phyloP scores from a whole-genome alignment of 495 filamentous ascomycete genomes.

The Penicillium subrubescens region DNA sequence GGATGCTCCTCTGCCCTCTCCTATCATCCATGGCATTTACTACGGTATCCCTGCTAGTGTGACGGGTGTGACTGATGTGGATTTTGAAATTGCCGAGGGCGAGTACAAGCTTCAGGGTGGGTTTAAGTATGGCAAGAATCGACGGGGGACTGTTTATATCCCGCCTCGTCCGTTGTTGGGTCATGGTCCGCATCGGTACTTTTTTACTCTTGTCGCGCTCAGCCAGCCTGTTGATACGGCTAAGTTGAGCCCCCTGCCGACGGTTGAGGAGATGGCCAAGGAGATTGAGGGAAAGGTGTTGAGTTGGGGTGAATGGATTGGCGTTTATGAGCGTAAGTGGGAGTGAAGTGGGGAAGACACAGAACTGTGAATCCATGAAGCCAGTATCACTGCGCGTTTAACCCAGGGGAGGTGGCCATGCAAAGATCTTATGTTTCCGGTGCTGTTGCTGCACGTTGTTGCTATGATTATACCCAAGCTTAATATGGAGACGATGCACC shows the following conservation, averaged over 20 bases:
- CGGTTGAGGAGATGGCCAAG: constrained; percentile 32
- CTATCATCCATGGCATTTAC: constrained; percentile 51
- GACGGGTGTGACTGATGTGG: constrained; percentile 37
- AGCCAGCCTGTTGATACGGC: constrained; percentile 38
- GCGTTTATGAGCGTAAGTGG: constrained; percentile 45
- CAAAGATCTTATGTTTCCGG: background rate
- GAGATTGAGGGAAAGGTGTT: constrained; percentile 49
- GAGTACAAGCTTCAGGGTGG: constrained; percentile 39
- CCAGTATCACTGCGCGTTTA: background rate
- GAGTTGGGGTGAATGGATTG: constrained; percentile 57
- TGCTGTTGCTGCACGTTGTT: background rate
- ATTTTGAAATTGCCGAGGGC: constrained; percentile 34
- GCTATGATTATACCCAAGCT: background rate
- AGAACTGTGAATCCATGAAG: background rate
- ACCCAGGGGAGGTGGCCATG: no score
- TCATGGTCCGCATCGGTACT: constrained; percentile 53
- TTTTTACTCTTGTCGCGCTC: constrained; percentile 51
- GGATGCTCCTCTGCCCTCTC: constrained; percentile 49
- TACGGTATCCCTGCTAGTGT: constrained; percentile 42
- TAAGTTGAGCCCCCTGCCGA: constrained; percentile 28
- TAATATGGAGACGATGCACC: background rate
- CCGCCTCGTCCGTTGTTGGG: constrained; percentile 45
- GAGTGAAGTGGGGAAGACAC: constrained; percentile 1
- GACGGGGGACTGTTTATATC: constrained; percentile 39
- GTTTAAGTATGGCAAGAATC: constrained; percentile 49